Conservation (phyloP, 1,284 basidiomycete genomes). For the Pseudomicrostroma phylloplanum region DNA sequence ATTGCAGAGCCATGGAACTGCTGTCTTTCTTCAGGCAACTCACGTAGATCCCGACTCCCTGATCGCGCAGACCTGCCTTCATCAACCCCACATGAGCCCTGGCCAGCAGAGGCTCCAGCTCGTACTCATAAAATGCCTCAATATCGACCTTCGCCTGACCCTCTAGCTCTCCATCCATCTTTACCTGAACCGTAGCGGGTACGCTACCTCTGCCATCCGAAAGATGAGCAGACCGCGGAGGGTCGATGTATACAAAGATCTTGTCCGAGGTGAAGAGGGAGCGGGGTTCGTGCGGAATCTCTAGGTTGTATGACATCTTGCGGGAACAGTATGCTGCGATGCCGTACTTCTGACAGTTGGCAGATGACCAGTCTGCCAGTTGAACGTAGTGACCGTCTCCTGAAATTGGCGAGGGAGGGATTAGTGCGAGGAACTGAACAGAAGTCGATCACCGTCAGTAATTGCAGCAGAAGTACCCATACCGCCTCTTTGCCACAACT, state of each 20-base stretch:
- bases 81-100: constrained; percentile 10
- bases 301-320: constrained; percentile 8
- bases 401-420: constrained; percentile 27
- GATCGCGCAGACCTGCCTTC: constrained; percentile 3
- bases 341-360: constrained; percentile 15
- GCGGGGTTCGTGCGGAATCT: background rate
- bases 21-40: background rate
- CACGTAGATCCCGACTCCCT: constrained; percentile 17
- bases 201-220: constrained; percentile 12
- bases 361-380: constrained; percentile 28
- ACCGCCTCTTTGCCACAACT: background rate
- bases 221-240: constrained; percentile 5
- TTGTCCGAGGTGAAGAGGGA: constrained; percentile 10
- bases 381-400: constrained; percentile 32
- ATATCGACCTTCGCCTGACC: constrained; percentile 8
- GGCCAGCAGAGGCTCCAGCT: constrained; percentile 5
- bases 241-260: constrained; percentile 13
- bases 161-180: constrained; percentile 4
- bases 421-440: constrained; percentile 24
- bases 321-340: constrained; percentile 7
- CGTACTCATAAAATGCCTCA: constrained; percentile 15
- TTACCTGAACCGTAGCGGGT: constrained; percentile 13
- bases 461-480: background rate
- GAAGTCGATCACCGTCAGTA: constrained; percentile 17
- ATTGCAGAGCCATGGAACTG: background rate